phyloP scores from a whole-genome alignment of 169 alveolate genomes.

The Cryptosporidium meleagridis region DNA sequence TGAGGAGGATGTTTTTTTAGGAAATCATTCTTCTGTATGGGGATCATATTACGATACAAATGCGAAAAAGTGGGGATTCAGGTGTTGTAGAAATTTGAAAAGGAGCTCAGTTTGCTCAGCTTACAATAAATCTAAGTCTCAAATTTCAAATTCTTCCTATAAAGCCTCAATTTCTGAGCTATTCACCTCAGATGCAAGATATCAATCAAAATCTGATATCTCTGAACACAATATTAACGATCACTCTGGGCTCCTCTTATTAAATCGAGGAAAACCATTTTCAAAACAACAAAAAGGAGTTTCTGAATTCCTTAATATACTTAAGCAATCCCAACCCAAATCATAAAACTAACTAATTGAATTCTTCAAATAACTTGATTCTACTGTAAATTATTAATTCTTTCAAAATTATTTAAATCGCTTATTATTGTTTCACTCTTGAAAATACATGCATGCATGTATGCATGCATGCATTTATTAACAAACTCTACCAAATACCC shows the following conservation, averaged over 20 bases:
- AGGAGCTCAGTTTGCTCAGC: background rate
- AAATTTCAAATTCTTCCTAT: background rate
- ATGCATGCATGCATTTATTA: background rate
- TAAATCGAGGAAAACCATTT: background rate
- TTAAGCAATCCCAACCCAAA: background rate
- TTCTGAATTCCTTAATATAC: slow-evolving; percentile 5
- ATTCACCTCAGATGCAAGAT: background rate
- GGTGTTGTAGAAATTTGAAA: slow-evolving; percentile 81
- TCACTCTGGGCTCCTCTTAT: background rate
- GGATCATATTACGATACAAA: slow-evolving; percentile 87
- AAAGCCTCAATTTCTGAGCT: background rate
- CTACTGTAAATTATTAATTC: background rate
- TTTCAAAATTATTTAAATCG: too few species aligned
- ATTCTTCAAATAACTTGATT: background rate
- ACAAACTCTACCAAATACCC: background rate
- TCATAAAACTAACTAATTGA: background rate
- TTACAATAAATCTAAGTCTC: background rate
- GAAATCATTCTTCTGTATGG: slow-evolving; percentile 87
- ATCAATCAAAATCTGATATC: background rate
- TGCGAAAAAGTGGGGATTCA: slow-evolving; percentile 87
- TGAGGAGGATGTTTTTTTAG: slow-evolving; percentile 83
- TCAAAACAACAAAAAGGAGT: slow-evolving; percentile 7
- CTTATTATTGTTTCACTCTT: too few species aligned
- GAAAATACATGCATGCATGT: background rate
- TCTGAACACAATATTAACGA: background rate